Percentiles rank a stretch among this genome's conserved stretches.
Evolutionary conservation across 164 flowering plant genomes (phyloP).

Genomic region (Paratinospora sagittata): DNA sequence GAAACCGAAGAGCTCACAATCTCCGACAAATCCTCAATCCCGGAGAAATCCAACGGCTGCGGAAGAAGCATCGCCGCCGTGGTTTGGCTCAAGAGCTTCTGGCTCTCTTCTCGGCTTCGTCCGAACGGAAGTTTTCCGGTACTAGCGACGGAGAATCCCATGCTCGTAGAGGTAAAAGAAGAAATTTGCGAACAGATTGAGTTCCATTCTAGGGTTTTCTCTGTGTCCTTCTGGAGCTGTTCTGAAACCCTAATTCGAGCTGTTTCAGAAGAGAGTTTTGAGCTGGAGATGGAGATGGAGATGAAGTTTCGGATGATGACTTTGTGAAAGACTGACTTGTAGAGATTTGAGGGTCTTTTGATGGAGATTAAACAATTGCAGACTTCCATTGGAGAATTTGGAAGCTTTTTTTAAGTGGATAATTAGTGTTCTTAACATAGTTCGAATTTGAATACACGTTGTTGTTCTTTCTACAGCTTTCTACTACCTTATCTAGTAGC

Average conservation of each 20-base stretch:
- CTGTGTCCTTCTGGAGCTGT: constrained; percentile 39
- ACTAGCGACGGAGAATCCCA: constrained; percentile 45
- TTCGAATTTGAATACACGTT: too few species aligned
- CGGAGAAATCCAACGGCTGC: constrained; percentile 54
- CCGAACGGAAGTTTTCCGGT: constrained; percentile 54
- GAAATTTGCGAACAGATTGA: constrained; percentile 59
- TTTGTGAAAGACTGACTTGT: constrained; percentile 8
- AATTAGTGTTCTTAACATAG: too few species aligned
- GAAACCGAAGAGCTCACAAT: constrained; percentile 42
- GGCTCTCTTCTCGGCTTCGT: constrained; percentile 43
- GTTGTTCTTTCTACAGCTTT: too few species aligned
- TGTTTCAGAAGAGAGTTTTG: constrained; percentile 13
- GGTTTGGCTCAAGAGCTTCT: constrained; percentile 66
- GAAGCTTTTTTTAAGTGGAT: neutral
- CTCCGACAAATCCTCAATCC: constrained; percentile 51
- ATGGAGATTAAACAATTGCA: constrained; percentile 25
- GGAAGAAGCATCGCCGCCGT: constrained; percentile 51
- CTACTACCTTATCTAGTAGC: too few species aligned
- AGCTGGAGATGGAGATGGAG: constrained; percentile 7
- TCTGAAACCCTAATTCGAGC: constrained; percentile 9
- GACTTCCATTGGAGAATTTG: constrained; percentile 23
- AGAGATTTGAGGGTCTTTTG: constrained; percentile 11
- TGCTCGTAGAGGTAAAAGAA: constrained; percentile 64
- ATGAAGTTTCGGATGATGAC: too few species aligned
- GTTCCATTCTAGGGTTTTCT: constrained; percentile 67